A percentile compares a stretch with the other conserved stretches of the same genome.
Evolutionary conservation across 2,329 filamentous ascomycete genomes (phyloP).

Genomic region (Colletotrichum orchidophilum): DNA sequence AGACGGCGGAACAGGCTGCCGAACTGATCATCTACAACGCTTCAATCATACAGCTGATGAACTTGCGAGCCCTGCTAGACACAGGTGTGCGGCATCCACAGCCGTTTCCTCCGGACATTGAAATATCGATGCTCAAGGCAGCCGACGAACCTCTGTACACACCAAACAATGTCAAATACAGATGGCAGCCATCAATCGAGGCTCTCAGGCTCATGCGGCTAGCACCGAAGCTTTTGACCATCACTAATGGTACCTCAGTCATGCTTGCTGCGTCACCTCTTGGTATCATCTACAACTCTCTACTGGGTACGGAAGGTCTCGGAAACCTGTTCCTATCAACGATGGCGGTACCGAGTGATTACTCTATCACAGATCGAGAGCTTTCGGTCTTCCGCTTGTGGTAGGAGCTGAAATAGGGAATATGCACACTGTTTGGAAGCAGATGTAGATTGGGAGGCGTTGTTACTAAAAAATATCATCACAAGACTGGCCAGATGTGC

Average conservation of each 20-base stretch:
- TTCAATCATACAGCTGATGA: constrained; percentile 4
- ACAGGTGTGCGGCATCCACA: not conserved
- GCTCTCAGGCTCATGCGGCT: constrained; percentile 2
- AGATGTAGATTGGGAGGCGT: too few species aligned
- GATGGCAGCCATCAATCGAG: constrained; percentile 20
- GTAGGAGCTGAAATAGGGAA: not conserved
- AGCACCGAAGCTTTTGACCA: not conserved
- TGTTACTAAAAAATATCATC: too few species aligned
- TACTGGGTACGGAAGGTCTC: not conserved
- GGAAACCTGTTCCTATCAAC: not conserved
- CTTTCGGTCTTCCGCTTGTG: not conserved
- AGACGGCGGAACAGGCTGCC: not conserved
- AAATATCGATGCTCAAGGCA: not conserved
- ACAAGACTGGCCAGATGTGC: too few species aligned
- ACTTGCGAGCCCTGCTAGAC: not conserved
- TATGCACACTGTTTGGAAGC: too few species aligned
- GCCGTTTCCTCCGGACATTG: not conserved
- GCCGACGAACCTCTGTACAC: not conserved
- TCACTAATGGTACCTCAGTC: not conserved
- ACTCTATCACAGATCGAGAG: not conserved
- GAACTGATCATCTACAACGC: constrained; percentile 23
- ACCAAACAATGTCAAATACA: constrained; percentile 4
- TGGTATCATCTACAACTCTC: constrained; percentile 9
- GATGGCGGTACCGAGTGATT: not conserved
- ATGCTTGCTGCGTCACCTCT: constrained; percentile 11